phyloP scores from a whole-genome alignment of 306 rosid genomes.

The Hylodesmum podocarpum region DNA sequence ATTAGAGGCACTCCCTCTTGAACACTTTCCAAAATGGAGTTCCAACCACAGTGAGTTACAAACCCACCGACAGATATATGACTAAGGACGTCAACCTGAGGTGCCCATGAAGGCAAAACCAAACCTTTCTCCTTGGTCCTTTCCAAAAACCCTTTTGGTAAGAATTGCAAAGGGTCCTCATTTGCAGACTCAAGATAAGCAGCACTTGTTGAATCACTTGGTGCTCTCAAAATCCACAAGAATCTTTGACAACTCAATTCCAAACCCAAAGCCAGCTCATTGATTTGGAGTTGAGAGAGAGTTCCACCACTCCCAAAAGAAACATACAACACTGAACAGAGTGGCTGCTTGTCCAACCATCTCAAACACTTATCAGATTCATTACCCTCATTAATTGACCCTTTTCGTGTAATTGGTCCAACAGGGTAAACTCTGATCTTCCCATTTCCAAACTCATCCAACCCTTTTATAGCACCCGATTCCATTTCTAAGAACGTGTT shows the following conservation, averaged over 20 bases:
- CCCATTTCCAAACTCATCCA: neutral
- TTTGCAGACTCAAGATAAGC: conserved; percentile 21
- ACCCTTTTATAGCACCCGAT: conserved; percentile 12
- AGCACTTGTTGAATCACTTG: conserved; percentile 20
- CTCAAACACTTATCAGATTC: neutral
- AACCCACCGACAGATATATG: neutral
- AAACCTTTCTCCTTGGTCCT: neutral
- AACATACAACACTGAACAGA: conserved; percentile 36
- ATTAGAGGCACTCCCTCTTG: neutral
- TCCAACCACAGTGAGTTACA: neutral
- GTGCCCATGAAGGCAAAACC: neutral
- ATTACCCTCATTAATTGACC: neutral
- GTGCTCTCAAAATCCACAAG: conserved; percentile 46
- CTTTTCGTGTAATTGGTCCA: conserved; percentile 40
- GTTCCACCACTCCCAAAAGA: conserved; percentile 53
- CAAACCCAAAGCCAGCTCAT: conserved; percentile 44
- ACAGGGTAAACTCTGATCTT: conserved; percentile 5
- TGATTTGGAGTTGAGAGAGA: conserved; percentile 32
- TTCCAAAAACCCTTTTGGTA: neutral
- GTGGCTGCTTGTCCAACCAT: conserved; percentile 35
- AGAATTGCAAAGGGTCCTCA: conserved; percentile 22
- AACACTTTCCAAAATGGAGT: neutral
- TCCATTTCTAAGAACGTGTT: conserved; percentile 40
- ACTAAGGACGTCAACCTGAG: neutral
- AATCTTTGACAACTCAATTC: conserved; percentile 39